These are phyloP conservation scores for Typha latifolia DNA, from an alignment of 176 grass and related monocot genomes.

Conservation along the genomic window DNA sequence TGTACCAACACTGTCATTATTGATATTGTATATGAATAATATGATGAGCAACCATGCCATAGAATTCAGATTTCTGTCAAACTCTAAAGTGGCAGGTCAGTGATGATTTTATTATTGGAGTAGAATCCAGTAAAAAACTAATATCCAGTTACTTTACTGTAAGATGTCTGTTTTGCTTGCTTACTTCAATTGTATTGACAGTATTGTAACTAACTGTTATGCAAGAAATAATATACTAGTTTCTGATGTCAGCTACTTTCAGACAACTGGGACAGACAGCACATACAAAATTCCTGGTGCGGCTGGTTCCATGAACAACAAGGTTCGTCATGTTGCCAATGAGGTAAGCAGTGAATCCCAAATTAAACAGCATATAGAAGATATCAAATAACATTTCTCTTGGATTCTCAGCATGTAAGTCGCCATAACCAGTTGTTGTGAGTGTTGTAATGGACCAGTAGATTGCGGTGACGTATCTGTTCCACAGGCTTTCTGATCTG, in stretches of 20 bases:
- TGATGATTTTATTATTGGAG: too few species aligned
- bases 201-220: too few species aligned
- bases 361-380: slow-evolving; percentile 84
- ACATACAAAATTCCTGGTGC: slow-evolving; percentile 80
- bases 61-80: too few species aligned
- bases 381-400: slow-evolving; percentile 73
- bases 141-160: too few species aligned
- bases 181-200: too few species aligned
- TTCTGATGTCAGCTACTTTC: slow-evolving; percentile 4
- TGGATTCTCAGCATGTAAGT: slow-evolving; percentile 78
- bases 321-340: slow-evolving; percentile 96
- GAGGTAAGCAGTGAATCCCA: slow-evolving; percentile 72
- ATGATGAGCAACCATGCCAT: too few species aligned
- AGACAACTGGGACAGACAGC: slow-evolving; percentile 7
- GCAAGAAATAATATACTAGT: background rate
- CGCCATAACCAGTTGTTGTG: slow-evolving; percentile 78
- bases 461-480: slow-evolving; percentile 64
- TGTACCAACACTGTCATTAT: background rate
- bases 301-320: slow-evolving; percentile 69
- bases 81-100: too few species aligned
- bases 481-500: slow-evolving; percentile 58
- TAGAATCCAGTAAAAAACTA: too few species aligned
- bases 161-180: too few species aligned
- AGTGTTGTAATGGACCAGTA: slow-evolving; percentile 96
- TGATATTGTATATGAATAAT: background rate